Evolutionary conservation across 148 eudicot genomes (phyloP).

Genomic region (Rhododendron ovatum): DNA sequence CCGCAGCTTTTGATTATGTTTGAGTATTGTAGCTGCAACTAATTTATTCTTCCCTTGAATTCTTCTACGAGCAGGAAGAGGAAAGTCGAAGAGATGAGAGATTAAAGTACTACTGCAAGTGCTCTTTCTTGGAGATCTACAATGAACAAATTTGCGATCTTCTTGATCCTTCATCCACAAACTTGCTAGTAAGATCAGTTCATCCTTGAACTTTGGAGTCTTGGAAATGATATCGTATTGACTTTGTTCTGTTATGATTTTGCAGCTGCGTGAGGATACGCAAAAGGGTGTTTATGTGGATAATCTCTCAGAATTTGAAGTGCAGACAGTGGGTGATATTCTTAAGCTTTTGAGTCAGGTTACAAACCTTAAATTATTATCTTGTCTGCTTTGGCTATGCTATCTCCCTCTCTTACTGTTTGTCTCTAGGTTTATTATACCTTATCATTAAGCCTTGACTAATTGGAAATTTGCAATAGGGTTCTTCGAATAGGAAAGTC

Average conservation of each 20-base stretch:
- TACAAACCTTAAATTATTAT: neutral
- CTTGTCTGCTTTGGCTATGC: neutral
- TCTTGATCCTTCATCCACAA: conserved; percentile 90
- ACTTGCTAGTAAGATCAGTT: conserved; percentile 61
- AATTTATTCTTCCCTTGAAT: conserved; percentile 5
- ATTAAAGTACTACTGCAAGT: conserved; percentile 78
- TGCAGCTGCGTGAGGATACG: conserved; percentile 85
- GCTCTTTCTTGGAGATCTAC: conserved; percentile 95
- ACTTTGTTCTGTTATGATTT: conserved; percentile 3
- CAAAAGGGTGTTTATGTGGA: conserved; percentile 93
- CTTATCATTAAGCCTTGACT: conserved; percentile 12
- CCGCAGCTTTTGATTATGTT: conserved; percentile 5
- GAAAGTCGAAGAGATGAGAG: conserved; percentile 91
- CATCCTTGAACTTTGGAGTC: neutral
- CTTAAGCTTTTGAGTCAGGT: conserved; percentile 85
- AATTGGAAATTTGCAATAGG: conserved; percentile 39
- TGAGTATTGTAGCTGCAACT: neutral
- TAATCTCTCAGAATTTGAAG: conserved; percentile 94
- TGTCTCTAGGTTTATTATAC: neutral
- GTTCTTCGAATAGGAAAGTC: conserved; percentile 88
- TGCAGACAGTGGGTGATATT: conserved; percentile 78
- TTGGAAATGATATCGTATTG: neutral
- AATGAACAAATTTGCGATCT: conserved; percentile 96
- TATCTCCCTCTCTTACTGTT: neutral
- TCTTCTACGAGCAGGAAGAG: conserved; percentile 61